A percentile compares a stretch with the other conserved stretches of the same genome.
Conservation (phyloP, 306 rosid species). For the Canavalia ensiformis region DNA sequence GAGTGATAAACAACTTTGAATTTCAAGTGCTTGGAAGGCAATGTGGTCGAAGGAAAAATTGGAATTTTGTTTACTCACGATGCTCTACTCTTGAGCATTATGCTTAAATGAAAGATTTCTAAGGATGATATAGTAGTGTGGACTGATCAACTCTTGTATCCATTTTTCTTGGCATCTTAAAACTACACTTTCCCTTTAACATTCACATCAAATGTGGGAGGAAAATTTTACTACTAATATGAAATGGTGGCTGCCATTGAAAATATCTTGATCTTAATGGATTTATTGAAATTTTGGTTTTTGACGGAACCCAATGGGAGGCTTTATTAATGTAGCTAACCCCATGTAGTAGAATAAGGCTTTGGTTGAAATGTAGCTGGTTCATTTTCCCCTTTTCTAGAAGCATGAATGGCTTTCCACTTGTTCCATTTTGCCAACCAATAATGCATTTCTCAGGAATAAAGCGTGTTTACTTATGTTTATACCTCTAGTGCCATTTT, state of each 20-base stretch:
- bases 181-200: neutral
- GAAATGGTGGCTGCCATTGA: too few species aligned
- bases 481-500: neutral
- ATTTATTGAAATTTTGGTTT: neutral
- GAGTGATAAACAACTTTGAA: neutral
- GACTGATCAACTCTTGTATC: neutral
- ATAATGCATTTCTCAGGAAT: neutral
- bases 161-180: neutral
- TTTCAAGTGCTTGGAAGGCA: neutral
- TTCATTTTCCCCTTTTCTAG: neutral
- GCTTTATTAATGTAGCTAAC: neutral
- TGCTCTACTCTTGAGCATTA: neutral
- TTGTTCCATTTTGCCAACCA: neutral
- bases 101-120: neutral
- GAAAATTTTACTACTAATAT: too few species aligned
- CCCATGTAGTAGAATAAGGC: neutral
- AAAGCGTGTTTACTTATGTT: neutral
- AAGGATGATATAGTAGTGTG: neutral
- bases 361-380: neutral
- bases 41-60: neutral
- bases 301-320: too few species aligned
- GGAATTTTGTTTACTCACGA: neutral
- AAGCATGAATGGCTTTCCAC: neutral
- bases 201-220: too few species aligned
- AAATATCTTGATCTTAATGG: too few species aligned